phyloP scores from a whole-genome alignment of 148 eudicot genomes.

The Fallopia convolvulus region DNA sequence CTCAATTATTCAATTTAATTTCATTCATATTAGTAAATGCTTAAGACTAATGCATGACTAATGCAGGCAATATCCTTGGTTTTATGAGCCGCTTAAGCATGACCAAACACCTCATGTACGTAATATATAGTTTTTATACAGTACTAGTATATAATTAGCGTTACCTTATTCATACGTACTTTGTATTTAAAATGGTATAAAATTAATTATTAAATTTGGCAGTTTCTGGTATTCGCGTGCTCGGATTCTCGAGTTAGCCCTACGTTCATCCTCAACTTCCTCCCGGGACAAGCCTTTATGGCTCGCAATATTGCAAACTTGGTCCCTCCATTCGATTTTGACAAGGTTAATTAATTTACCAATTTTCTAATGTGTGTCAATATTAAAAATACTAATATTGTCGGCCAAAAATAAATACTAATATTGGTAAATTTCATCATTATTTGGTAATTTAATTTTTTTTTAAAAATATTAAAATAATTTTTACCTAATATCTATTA shows the following conservation, averaged over 20 bases:
- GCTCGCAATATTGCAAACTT: constrained; percentile 30
- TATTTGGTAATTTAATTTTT: too few relatives aligned
- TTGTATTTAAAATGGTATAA: not conserved
- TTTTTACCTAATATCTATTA: too few relatives aligned
- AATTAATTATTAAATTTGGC: not conserved
- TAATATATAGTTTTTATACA: not conserved
- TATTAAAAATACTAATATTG: too few relatives aligned
- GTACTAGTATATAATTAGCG: too few relatives aligned
- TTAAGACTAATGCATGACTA: not conserved
- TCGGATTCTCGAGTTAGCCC: constrained; percentile 39
- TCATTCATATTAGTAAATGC: not conserved
- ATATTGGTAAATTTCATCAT: too few relatives aligned
- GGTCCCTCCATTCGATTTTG: constrained; percentile 24
- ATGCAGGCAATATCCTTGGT: not conserved
- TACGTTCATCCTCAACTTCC: constrained; percentile 20
- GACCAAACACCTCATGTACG: constrained; percentile 1
- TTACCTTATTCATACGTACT: not conserved
- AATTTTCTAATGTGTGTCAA: too few relatives aligned
- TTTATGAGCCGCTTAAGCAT: not conserved
- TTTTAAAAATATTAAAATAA: too few relatives aligned
- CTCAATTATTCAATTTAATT: too few relatives aligned
- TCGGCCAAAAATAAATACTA: too few relatives aligned
- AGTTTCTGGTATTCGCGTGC: constrained; percentile 41
- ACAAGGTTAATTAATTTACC: not conserved
- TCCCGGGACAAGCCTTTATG: constrained; percentile 32